Percentiles rank a stretch among this genome's conserved stretches.
Conservation (phyloP, 2,329 filamentous ascomycete genomes). For the Claviceps fusiformis region DNA sequence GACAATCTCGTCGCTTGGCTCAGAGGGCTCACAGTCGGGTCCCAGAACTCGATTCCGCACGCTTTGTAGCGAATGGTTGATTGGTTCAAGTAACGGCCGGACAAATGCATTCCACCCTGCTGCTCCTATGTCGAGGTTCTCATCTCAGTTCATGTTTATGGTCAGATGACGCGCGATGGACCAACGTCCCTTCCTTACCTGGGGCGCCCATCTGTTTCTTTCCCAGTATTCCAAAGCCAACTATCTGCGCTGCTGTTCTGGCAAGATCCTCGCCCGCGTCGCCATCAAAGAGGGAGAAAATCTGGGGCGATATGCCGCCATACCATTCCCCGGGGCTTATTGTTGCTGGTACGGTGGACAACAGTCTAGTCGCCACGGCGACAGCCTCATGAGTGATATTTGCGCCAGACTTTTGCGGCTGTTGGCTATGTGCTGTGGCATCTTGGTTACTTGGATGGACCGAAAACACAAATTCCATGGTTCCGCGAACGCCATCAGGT, state of each 20-base stretch:
- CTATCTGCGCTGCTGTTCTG: slow-evolving; percentile 23
- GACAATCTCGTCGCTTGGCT: slow-evolving; percentile 25
- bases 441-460: slow-evolving; percentile 44
- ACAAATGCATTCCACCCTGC: slow-evolving; percentile 51
- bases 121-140: slow-evolving; percentile 22
- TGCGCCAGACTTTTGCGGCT: slow-evolving; percentile 41
- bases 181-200: slow-evolving; percentile 21
- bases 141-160: neutral
- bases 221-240: slow-evolving; percentile 49
- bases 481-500: slow-evolving; percentile 49
- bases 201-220: slow-evolving; percentile 50
- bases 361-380: slow-evolving; percentile 45
- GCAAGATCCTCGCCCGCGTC: slow-evolving; percentile 20
- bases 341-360: slow-evolving; percentile 44
- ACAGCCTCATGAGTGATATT: slow-evolving; percentile 57
- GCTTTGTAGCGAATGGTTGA: slow-evolving; percentile 30
- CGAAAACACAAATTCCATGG: slow-evolving; percentile 57
- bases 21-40: slow-evolving; percentile 9
- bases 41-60: neutral
- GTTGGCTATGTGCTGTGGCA: slow-evolving; percentile 24
- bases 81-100: slow-evolving; percentile 37
- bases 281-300: slow-evolving; percentile 49
- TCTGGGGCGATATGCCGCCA: slow-evolving; percentile 42
- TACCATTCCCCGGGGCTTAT: slow-evolving; percentile 48
- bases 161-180: neutral